phyloP scores from a whole-genome alignment of 495 filamentous ascomycete genomes.

The Aspergillus ostianus region DNA sequence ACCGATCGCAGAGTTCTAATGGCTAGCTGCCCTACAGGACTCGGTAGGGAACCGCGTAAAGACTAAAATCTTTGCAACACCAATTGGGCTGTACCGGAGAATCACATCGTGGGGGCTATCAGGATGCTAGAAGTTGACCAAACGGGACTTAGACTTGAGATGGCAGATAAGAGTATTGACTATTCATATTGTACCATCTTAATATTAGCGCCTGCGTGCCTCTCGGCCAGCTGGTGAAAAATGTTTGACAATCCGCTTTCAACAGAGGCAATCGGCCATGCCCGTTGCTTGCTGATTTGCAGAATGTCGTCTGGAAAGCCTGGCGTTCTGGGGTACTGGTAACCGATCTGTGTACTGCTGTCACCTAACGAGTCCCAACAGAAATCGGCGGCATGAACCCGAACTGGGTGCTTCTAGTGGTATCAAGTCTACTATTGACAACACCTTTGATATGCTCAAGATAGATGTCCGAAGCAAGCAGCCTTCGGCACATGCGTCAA shows the following conservation, averaged over 20 bases:
- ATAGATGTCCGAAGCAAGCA: background rate
- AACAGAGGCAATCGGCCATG: background rate
- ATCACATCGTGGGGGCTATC: background rate
- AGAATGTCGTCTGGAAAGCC: background rate
- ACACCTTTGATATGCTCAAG: background rate
- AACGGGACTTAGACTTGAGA: background rate
- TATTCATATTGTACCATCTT: background rate
- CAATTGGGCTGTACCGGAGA: background rate
- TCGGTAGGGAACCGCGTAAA: too few species aligned
- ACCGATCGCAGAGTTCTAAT: too few species aligned
- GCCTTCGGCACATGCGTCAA: background rate
- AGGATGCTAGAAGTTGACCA: background rate
- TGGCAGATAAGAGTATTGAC: background rate
- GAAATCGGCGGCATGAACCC: background rate
- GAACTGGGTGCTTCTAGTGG: background rate
- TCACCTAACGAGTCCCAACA: background rate
- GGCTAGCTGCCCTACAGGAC: too few species aligned
- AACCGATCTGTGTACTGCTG: background rate
- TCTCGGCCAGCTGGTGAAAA: background rate
- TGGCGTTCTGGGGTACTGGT: background rate
- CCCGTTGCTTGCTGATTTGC: background rate
- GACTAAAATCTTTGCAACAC: too few species aligned
- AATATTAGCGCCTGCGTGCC: background rate
- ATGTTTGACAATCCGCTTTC: background rate
- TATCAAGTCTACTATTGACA: background rate